These are phyloP conservation scores for Vanilla planifolia DNA, from an alignment of 106 monocot species.

Conservation along the genomic window DNA sequence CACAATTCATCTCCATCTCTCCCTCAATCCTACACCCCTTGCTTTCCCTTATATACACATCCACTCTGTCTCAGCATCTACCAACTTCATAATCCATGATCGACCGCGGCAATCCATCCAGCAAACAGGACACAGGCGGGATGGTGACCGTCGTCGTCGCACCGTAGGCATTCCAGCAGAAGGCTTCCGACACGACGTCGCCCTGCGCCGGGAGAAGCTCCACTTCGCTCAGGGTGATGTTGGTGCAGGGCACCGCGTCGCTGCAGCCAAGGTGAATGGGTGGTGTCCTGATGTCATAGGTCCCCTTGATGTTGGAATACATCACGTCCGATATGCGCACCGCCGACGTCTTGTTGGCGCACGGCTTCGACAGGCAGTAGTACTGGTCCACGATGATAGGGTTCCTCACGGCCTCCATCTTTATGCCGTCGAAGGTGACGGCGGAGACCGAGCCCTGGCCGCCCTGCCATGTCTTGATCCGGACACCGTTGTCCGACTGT, in stretches of 20 bases:
- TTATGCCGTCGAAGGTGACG: conserved; percentile 54
- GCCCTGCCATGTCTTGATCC: conserved; percentile 99
- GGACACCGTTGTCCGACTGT: conserved; percentile 75
- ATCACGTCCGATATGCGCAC: conserved; percentile 49
- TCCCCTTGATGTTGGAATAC: conserved; percentile 68
- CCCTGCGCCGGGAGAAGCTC: conserved; percentile 74
- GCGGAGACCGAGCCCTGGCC: conserved; percentile 75
- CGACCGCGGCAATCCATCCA: conserved; percentile 44
- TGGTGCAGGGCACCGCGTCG: conserved; percentile 81
- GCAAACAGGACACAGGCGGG: conserved; percentile 63
- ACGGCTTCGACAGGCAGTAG: conserved; percentile 64
- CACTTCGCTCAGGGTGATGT: conserved; percentile 63
- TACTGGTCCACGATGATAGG: conserved; percentile 96
- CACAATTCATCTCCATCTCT: too few relatives aligned
- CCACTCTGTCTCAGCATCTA: conserved; percentile 38
- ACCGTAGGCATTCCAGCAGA: conserved; percentile 88
- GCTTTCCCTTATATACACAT: too few relatives aligned
- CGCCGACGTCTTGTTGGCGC: conserved; percentile 56
- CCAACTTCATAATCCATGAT: conserved; percentile 36
- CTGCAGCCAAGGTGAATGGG: conserved; percentile 88
- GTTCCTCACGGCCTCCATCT: conserved; percentile 85
- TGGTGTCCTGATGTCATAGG: conserved; percentile 66
- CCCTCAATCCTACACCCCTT: too few relatives aligned
- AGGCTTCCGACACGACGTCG: conserved; percentile 41
- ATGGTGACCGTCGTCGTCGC: conserved; percentile 37